Percentiles rank a stretch among this genome's conserved stretches.
These are phyloP conservation scores for Solanum paucissectum DNA, from an alignment of 257 asterid genomes.

Conservation along the genomic window DNA sequence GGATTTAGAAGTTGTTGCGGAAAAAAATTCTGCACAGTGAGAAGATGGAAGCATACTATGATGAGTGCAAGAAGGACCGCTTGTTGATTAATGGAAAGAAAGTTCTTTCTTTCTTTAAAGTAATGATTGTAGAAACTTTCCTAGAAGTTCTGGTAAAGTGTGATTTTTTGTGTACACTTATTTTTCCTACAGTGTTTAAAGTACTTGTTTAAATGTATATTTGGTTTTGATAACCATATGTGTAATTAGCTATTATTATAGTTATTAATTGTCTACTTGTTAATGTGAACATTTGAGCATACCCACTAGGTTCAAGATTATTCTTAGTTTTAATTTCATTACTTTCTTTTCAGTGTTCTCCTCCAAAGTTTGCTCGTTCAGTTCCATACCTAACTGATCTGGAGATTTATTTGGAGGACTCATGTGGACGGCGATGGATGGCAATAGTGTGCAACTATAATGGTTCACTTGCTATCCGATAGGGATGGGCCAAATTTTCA, in stretches of 20 bases:
- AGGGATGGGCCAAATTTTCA: not conserved
- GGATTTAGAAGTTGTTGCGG: not conserved
- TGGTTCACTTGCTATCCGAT: not conserved
- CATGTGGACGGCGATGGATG: not conserved
- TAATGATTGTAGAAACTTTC: not conserved
- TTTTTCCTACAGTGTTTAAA: not conserved
- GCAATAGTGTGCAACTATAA: not conserved
- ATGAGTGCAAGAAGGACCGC: not conserved
- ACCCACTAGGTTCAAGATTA: not conserved
- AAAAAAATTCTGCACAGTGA: not conserved
- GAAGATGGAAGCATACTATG: not conserved
- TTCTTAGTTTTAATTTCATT: not conserved
- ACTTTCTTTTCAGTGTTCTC: not conserved
- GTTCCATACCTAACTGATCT: not conserved
- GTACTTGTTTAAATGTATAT: not conserved
- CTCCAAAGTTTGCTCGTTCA: not conserved
- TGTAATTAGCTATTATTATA: not conserved
- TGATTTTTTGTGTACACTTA: not conserved
- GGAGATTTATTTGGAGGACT: not conserved
- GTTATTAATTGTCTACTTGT: not conserved
- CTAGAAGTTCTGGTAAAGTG: not conserved
- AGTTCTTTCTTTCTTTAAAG: constrained; percentile 11
- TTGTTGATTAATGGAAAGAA: not conserved
- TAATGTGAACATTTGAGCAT: not conserved
- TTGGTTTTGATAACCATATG: not conserved